Percentiles rank a stretch among this genome's conserved stretches.
phyloP scores from a whole-genome alignment of 495 filamentous ascomycete species.

The Penicillium tannophilum region DNA sequence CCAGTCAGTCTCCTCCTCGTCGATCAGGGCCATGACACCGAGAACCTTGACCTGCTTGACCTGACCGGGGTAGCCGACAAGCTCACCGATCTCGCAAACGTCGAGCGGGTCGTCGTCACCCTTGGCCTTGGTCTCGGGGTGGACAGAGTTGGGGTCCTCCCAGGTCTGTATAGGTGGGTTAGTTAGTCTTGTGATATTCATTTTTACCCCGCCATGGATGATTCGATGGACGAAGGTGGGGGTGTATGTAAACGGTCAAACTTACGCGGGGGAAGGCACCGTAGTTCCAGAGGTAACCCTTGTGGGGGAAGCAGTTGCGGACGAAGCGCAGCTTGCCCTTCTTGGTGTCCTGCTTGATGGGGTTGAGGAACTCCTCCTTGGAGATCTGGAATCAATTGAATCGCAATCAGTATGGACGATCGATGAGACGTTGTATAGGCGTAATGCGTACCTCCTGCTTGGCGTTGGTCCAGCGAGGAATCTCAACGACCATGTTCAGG shows the following conservation, averaged over 20 bases:
- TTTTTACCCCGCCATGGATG: slow-evolving; percentile 4
- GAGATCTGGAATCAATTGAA: slow-evolving; percentile 65
- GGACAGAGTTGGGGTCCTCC: slow-evolving; percentile 94
- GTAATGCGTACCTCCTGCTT: slow-evolving; percentile 82
- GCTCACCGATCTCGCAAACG: slow-evolving; percentile 98
- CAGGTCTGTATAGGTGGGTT: slow-evolving; percentile 68
- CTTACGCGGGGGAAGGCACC: slow-evolving; percentile 96
- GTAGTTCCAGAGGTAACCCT: slow-evolving; percentile 99
- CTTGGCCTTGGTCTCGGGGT: slow-evolving; percentile 99
- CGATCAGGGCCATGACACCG: slow-evolving; percentile 97
- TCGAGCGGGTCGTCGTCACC: slow-evolving; percentile 99
- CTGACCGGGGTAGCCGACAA: slow-evolving; percentile 92
- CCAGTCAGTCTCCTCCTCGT: slow-evolving; percentile 99
- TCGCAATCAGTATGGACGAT: slow-evolving; percentile 17
- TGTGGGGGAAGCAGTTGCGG: slow-evolving; percentile 99
- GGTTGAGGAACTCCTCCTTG: slow-evolving; percentile 96
- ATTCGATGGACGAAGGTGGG: not conserved
- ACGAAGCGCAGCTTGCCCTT: slow-evolving; percentile 80
- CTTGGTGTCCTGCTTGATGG: slow-evolving; percentile 78
- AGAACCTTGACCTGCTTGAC: slow-evolving; percentile 99
- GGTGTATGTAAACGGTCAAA: not conserved
- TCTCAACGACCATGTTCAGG: slow-evolving; percentile 99
- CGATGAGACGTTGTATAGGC: not conserved
- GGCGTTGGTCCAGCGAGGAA: slow-evolving; percentile 98
- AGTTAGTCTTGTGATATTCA: not conserved